A percentile compares a stretch with the other conserved stretches of the same genome.
phyloP scores from a whole-genome alignment of 441 rosid species.

The Biscutella auriculata region DNA sequence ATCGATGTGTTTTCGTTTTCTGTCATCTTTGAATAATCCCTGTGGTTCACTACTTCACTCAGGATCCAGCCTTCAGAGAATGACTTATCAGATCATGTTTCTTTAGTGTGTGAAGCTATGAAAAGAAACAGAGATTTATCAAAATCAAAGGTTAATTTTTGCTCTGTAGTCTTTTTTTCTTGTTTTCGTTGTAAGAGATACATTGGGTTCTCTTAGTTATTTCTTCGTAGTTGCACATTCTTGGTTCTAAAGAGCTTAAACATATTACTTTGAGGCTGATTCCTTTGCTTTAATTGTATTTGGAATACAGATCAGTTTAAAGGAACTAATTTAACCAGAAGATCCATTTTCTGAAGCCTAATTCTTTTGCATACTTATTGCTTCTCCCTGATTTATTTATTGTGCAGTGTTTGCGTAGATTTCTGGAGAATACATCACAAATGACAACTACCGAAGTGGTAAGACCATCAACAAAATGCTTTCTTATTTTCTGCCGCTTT shows the following conservation, averaged over 20 bases:
- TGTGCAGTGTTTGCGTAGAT: constrained; percentile 9
- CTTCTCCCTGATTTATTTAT: not conserved
- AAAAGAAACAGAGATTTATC: constrained; percentile 31
- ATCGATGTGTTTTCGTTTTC: not conserved
- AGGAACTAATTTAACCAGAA: not conserved
- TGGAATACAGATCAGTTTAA: not conserved
- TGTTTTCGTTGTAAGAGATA: not conserved
- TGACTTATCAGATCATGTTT: constrained; percentile 31
- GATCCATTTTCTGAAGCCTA: not conserved
- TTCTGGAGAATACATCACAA: constrained; percentile 10
- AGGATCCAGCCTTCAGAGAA: constrained; percentile 28
- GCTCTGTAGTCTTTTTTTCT: not conserved
- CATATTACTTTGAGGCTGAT: not conserved
- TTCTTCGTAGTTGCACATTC: not conserved
- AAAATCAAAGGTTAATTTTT: constrained; percentile 33
- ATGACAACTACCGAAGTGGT: constrained; percentile 11
- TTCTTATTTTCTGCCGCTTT: not conserved
- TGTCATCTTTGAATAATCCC: not conserved
- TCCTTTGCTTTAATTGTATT: not conserved
- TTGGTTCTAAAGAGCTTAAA: not conserved
- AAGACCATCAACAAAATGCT: too few species aligned
- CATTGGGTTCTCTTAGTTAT: not conserved
- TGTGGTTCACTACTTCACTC: not conserved
- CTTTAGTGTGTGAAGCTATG: constrained; percentile 27
- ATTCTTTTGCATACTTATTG: not conserved